Evolutionary conservation across 2,329 filamentous ascomycete genomes (phyloP).

Genomic region (Eutypa lata): DNA sequence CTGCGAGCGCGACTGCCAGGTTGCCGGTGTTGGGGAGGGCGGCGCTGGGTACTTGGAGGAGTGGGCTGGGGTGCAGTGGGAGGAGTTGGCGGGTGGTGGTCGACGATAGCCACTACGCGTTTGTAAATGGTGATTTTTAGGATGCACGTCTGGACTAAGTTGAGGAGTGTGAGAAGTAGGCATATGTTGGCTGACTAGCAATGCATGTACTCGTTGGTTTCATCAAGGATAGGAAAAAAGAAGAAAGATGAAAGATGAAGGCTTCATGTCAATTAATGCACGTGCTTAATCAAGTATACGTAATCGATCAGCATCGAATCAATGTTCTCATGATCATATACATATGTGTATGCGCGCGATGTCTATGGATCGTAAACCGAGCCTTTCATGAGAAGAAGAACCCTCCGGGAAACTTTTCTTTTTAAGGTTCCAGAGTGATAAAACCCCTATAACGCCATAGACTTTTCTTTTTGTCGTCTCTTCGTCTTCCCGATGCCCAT

Average conservation of each 20-base stretch:
- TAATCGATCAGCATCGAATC: not conserved
- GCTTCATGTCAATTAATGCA: not conserved
- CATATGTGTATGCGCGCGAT: not conserved
- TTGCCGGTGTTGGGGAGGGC: slow-evolving; percentile 53
- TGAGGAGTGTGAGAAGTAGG: too few species aligned
- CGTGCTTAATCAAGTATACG: too few species aligned
- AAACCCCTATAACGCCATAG: slow-evolving; percentile 15
- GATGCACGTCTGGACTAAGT: too few species aligned
- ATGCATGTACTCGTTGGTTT: too few species aligned
- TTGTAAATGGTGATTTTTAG: too few species aligned
- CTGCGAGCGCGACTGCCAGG: slow-evolving; percentile 75
- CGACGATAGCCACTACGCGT: slow-evolving; percentile 5
- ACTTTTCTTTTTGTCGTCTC: slow-evolving; percentile 1
- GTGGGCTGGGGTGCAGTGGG: slow-evolving; percentile 98
- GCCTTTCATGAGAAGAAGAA: not conserved
- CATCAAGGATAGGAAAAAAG: too few species aligned
- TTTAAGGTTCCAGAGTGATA: not conserved
- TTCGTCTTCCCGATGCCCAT: slow-evolving; percentile 19
- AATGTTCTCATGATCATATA: not conserved
- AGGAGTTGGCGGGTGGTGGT: slow-evolving; percentile 55
- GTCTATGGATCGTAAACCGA: not conserved
- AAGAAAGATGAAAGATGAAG: slow-evolving; percentile 1
- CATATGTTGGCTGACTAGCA: too few species aligned
- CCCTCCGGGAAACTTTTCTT: not conserved
- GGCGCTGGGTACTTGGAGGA: slow-evolving; percentile 83